Evolutionary conservation across 495 filamentous ascomycete species (phyloP), one percentile per base, ranked within the genome.

Genomic region (Endocarpon pusillum): DNA sequence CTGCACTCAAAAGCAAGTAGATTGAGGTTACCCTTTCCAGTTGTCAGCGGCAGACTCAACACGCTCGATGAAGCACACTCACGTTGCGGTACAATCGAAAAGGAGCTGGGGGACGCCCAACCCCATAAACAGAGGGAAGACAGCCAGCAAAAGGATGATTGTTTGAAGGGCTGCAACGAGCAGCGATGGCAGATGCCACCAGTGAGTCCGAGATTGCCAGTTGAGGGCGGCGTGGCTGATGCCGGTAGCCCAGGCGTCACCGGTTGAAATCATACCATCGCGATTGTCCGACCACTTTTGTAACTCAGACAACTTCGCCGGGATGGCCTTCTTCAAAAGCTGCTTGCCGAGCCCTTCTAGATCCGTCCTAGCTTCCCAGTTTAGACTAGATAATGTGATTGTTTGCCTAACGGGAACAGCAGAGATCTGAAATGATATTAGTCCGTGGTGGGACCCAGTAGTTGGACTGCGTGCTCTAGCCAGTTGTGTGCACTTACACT

Each of bases 21-120:
- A n/a, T n/a, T n/a, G n/a, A n/a, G n/a, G n/a, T n/a, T 22, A 15
- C 12, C 33, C 39, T 7, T 39, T 44, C 42, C 42, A 44, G 33
- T 26, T 43, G 17, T 32, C 17, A 8, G 11, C 18, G n/a, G n/a
- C n/a, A n/a, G n/a, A n/a, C n/a, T n/a, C n/a, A n/a, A n/a, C n/a
- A n/a, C n/a, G n/a, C n/a, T n/a, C n/a, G n/a, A n/a, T n/a, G n/a
- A n/a, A n/a, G n/a, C n/a, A n/a, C n/a, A n/a, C n/a, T n/a, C n/a
- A n/a, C n/a, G n/a, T n/a, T n/a, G n/a, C n/a, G n/a, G n/a, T n/a
- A 33, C 42, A 44, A 12, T 19, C 31, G 8, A 43, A 36, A 12
- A 45, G 32, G 20, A 34, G 40, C 17, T 28, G 19, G 4, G 42
- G 41, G 3, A 39, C 21, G 10, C 42, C 42, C 3, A 21, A 14